Evolutionary conservation across 2,329 filamentous ascomycete genomes (phyloP).

Genomic region (Penicillium sp.): DNA sequence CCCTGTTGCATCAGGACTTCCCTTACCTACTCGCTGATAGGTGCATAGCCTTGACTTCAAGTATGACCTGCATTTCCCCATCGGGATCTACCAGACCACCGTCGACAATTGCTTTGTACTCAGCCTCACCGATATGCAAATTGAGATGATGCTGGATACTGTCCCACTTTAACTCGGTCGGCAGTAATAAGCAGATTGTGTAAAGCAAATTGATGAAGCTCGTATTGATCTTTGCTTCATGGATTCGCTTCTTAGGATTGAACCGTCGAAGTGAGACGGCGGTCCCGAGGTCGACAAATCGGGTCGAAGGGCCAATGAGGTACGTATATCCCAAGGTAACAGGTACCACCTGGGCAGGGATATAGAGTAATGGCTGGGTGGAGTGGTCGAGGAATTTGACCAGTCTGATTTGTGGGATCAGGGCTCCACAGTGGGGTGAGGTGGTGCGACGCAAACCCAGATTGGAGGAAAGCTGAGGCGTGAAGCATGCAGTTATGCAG

Average conservation of each 20-base stretch:
- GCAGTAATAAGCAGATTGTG: background rate
- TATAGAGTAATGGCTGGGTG: no score
- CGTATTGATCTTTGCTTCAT: background rate
- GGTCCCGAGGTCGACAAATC: no score
- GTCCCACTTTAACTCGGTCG: background rate
- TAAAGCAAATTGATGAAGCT: background rate
- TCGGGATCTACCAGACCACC: background rate
- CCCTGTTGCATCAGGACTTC: background rate
- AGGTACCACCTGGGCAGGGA: no score
- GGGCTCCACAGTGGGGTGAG: no score
- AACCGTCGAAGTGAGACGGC: no score
- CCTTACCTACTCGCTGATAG: background rate
- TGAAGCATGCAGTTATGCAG: no score
- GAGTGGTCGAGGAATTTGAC: no score
- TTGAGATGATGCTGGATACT: background rate
- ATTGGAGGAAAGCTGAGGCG: no score
- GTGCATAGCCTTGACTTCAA: background rate
- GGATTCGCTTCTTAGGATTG: background rate
- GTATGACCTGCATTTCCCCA: background rate
- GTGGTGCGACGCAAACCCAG: no score
- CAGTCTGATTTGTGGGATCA: no score
- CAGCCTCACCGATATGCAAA: background rate
- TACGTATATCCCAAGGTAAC: no score
- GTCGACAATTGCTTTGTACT: background rate
- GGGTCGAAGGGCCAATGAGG: no score